These are phyloP conservation scores for Sedum album DNA, from an alignment of 164 flowering plant species.

Conservation along the genomic window DNA sequence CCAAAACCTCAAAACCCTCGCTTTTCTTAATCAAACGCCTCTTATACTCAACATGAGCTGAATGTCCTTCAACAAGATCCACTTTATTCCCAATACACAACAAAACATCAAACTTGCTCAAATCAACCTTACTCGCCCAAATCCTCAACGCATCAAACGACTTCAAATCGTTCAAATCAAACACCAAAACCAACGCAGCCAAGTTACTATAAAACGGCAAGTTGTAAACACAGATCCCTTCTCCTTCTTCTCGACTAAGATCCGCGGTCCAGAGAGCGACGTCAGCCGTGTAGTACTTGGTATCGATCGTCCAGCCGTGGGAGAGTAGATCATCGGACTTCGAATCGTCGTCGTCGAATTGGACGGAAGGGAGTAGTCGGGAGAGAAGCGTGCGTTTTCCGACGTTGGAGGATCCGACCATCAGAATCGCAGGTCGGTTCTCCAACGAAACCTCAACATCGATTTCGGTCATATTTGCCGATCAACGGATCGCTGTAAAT, in stretches of 20 bases:
- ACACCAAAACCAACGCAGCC: slow-evolving; percentile 86
- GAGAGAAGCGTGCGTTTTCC: slow-evolving; percentile 5
- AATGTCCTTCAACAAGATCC: slow-evolving; percentile 80
- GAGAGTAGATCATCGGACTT: neutral
- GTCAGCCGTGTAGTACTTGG: slow-evolving; percentile 87
- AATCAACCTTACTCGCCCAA: slow-evolving; percentile 59
- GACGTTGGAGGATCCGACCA: slow-evolving; percentile 6
- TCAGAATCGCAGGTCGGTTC: neutral
- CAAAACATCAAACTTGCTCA: slow-evolving; percentile 58
- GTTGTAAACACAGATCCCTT: slow-evolving; percentile 33
- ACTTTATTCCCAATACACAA: slow-evolving; percentile 92
- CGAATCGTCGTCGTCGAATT: neutral
- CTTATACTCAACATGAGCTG: slow-evolving; percentile 77
- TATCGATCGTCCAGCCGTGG: slow-evolving; percentile 67
- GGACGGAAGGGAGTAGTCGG: neutral
- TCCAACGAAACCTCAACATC: neutral
- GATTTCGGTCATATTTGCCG: neutral
- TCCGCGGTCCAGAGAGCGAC: slow-evolving; percentile 75
- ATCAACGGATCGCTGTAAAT: neutral
- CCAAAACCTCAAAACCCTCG: slow-evolving; percentile 32
- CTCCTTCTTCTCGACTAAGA: slow-evolving; percentile 33
- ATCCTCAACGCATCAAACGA: slow-evolving; percentile 56
- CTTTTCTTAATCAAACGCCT: slow-evolving; percentile 38
- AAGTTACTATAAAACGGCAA: slow-evolving; percentile 33
- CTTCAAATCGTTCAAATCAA: slow-evolving; percentile 57